Evolutionary conservation across 139 green algal genomes (phyloP), one percentile per base, ranked within the genome.

Genomic region (Gonium pectorale): DNA sequence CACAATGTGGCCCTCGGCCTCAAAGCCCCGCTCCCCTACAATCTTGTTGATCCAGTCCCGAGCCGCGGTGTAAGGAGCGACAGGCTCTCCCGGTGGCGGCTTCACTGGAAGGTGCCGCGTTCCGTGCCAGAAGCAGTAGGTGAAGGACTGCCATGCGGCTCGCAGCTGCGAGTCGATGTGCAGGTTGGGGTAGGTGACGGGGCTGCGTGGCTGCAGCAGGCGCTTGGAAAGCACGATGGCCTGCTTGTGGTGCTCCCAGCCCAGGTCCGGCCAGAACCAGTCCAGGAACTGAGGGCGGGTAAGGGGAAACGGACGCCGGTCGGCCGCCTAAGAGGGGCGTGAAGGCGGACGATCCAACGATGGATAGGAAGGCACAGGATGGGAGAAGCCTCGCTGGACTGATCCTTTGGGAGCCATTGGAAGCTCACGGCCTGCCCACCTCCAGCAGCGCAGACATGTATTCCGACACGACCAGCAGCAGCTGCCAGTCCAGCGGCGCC

Each of bases 171-270:
- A 59, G 13, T 82, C 75, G 27, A 82, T 82, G 19, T 22, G 29
- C n/a, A 72, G 17, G 49, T 41, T 49, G 22, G 56, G n/a, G 75
- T 63, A 82, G 21, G 38, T 71, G 59, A 49, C 13, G 3, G 75
- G 59, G 75, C 75, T 82, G 9, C 40, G 19, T 8, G 75, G 56
- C 59, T 82, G 75, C 38, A 82, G 56, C 75, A 82, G 59, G n/a
- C 75, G 59, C 59, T 82, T 82, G n/a, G 75, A 82, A 0, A 82
- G 75, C 40, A 82, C 59, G 59, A 82, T 82, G 29, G 75, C 75
- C 75, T 82, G 75, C 59, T 72, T 71, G 59, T 82, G 75, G 52
- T 82, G 75, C 59, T 82, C 75, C 75, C 75, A 82, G 59, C 75
- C 38, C 59, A 82, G 41, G 7, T 82, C 75, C 9, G 75, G 75